These are phyloP conservation scores for Pythium myriotylum DNA, from an alignment of 352 stramenopile genomes.

Conservation along the genomic window DNA sequence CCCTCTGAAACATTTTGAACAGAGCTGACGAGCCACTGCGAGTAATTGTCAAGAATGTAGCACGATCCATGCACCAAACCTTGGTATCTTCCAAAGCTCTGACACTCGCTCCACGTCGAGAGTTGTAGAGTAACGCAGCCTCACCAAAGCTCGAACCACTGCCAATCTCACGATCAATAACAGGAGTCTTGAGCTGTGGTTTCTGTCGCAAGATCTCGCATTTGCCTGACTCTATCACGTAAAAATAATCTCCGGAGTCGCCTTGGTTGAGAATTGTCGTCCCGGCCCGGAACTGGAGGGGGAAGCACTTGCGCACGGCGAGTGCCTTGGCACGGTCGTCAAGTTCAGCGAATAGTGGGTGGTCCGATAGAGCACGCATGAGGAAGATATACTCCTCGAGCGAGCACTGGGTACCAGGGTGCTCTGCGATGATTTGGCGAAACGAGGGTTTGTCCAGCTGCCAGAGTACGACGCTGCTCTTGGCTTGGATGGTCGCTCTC, in stretches of 20 bases:
- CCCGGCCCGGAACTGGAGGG: constrained; percentile 57
- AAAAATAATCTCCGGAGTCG: constrained; percentile 87
- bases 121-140: constrained; percentile 97
- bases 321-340: constrained; percentile 77
- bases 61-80: constrained; percentile 93
- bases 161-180: constrained; percentile 76
- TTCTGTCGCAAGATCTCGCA: constrained; percentile 81
- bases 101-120: constrained; percentile 92
- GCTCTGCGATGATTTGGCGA: constrained; percentile 48
- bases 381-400: constrained; percentile 79
- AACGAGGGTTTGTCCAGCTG: constrained; percentile 76
- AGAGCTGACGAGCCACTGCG: constrained; percentile 77
- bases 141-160: constrained; percentile 92
- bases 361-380: constrained; percentile 62
- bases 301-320: constrained; percentile 84
- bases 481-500: constrained; percentile 65
- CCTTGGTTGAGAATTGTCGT: constrained; percentile 77
- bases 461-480: constrained; percentile 62
- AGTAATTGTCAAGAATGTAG: constrained; percentile 85
- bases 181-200: constrained; percentile 43
- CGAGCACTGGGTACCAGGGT: constrained; percentile 79
- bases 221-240: constrained; percentile 74
- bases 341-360: constrained; percentile 76
- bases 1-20: constrained; percentile 72
- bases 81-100: constrained; percentile 84